These are phyloP conservation scores for Plasmodium blacklocki DNA, from an alignment of 169 alveolate genomes.

Conservation along the genomic window DNA sequence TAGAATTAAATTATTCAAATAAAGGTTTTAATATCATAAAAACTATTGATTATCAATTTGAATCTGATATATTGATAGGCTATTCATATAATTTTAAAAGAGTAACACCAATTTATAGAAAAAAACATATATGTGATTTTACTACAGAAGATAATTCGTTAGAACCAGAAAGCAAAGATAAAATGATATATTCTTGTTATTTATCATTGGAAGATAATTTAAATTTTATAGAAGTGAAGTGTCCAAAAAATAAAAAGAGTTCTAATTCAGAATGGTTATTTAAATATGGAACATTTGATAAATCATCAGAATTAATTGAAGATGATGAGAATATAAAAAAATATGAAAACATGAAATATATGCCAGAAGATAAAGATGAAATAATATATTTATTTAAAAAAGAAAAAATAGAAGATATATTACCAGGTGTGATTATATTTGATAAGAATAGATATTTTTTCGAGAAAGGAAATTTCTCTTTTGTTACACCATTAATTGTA, in stretches of 20 bases:
- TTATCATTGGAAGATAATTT: conserved; percentile 38
- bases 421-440: conserved; percentile 58
- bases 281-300: not conserved
- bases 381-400: conserved; percentile 9
- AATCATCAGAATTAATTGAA: not conserved
- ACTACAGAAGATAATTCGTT: conserved; percentile 31
- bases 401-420: conserved; percentile 38
- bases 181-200: conserved; percentile 29
- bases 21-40: conserved; percentile 1
- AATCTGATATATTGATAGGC: conserved; percentile 36
- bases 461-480: conserved; percentile 39
- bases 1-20: conserved; percentile 49
- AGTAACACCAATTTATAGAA: conserved; percentile 18
- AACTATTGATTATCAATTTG: conserved; percentile 6
- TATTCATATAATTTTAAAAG: not conserved
- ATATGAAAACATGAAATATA: conserved; percentile 41
- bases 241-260: conserved; percentile 31
- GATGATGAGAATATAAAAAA: conserved; percentile 36
- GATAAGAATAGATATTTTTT: conserved; percentile 25
- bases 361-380: conserved; percentile 57
- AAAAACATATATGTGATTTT: conserved; percentile 60
- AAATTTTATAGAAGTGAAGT: conserved; percentile 23
- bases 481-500: conserved; percentile 53
- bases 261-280: not conserved
- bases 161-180: not conserved